These are phyloP conservation scores for Candida odintsovae DNA, from an alignment of 805 yeast species.

Conservation along the genomic window DNA sequence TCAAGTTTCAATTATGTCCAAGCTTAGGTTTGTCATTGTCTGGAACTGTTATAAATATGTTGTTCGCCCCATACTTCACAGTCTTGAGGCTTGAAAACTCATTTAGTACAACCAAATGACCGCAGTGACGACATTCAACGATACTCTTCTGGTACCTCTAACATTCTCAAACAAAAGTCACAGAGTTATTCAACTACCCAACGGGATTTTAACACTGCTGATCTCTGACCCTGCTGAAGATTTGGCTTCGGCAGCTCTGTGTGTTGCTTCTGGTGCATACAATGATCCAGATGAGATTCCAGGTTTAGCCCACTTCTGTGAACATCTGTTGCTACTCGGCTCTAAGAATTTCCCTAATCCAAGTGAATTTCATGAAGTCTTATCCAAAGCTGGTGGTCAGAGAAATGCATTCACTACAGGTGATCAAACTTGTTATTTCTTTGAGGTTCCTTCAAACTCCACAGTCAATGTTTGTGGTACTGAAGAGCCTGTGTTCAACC, in stretches of 20 bases:
- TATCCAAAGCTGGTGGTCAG: conserved; percentile 47
- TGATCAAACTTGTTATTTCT: conserved; percentile 58
- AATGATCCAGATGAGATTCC: conserved; percentile 64
- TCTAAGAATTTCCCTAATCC: conserved; percentile 49
- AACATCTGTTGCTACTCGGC: conserved; percentile 61
- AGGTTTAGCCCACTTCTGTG: conserved; percentile 90
- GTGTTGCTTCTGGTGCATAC: conserved; percentile 77
- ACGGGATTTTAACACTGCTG: conserved; percentile 63
- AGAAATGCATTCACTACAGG: conserved; percentile 67
- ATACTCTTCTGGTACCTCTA: conserved; percentile 27
- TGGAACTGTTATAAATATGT: background rate
- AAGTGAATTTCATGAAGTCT: conserved; percentile 36
- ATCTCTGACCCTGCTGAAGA: conserved; percentile 72
- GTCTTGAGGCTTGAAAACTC: background rate
- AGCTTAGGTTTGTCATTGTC: background rate
- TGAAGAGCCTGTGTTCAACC: conserved; percentile 34
- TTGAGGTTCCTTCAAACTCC: conserved; percentile 48
- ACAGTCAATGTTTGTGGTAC: conserved; percentile 11
- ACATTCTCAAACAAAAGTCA: conserved; percentile 34
- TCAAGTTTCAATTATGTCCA: background rate
- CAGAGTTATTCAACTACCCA: conserved; percentile 46
- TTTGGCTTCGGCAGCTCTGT: conserved; percentile 61
- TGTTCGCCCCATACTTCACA: background rate
- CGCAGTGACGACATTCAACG: conserved; percentile 14
- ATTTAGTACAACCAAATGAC: background rate